Base-by-base conservation (phyloP, 1,284 basidiomycete genomes). In the Cryptococcus jaspeensis region DNA sequence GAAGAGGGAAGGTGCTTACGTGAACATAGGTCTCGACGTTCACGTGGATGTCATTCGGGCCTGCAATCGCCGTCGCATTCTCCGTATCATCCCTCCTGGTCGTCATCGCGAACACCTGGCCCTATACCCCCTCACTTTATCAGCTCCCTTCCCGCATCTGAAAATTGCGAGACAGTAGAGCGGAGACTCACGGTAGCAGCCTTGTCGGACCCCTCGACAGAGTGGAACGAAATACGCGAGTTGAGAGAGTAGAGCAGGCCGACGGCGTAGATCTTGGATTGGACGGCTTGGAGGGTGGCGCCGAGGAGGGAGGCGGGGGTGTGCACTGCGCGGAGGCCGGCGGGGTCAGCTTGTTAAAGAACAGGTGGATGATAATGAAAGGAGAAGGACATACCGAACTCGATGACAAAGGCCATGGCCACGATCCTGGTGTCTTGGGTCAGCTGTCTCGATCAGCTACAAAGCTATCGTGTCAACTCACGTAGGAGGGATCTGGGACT, bases 401-500 rank as follows among this genome's bases (percentile, higher is more conserved):
- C 63, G 43, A 63, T 50, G 23, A 67, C 28, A 43, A 62, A 71
- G 20, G 56, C 59, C n/a, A 69, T 43, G 50, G 68, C 62, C 6
- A 70, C 41, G 43, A 64, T n/a, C n/a, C n/a, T n/a, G n/a, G n/a
- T n/a, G n/a, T n/a, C n/a, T n/a, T n/a, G n/a, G n/a, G n/a, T n/a
- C n/a, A n/a, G n/a, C n/a, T n/a, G n/a, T n/a, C n/a, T n/a, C n/a
- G n/a, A n/a, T n/a, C n/a, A n/a, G n/a, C n/a, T n/a, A n/a, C n/a
- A n/a, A n/a, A n/a, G n/a, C n/a, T n/a, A n/a, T n/a, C n/a, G n/a
- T n/a, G n/a, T n/a, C n/a, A n/a, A n/a, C n/a, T n/a, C n/a, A 41
- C 3, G 65, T 64, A 11, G 68, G 66, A 2, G 64, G 67, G 1
- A 69, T 42, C 59, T 73, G 71, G 0, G 69, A 61, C 52, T 73